A percentile compares a stretch with the other conserved stretches of the same genome.
These are phyloP conservation scores for Bipolaris cookei DNA, from an alignment of 2,329 filamentous ascomycete genomes.

Conservation along the genomic window DNA sequence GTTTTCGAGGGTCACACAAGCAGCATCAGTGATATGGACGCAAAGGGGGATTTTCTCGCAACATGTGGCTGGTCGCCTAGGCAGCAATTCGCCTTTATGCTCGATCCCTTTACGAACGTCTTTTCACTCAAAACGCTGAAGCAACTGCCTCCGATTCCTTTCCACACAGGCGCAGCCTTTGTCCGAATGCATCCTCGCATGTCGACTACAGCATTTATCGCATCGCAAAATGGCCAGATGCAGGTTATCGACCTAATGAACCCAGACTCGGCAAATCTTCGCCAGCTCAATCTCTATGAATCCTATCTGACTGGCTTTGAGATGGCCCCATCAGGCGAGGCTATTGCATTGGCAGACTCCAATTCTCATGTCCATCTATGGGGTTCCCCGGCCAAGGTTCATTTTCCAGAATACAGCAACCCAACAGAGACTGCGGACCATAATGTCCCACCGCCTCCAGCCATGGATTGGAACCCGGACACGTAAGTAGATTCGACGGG, in stretches of 20 bases:
- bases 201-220: conserved; percentile 91
- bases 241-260: conserved; percentile 97
- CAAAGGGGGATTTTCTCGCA: conserved; percentile 90
- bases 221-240: conserved; percentile 89
- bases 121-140: conserved; percentile 92
- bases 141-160: conserved; percentile 88
- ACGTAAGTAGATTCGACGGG: conserved; percentile 58
- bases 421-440: conserved; percentile 75
- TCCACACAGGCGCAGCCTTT: conserved; percentile 88
- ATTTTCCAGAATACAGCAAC: conserved; percentile 81
- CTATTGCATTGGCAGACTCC: conserved; percentile 78
- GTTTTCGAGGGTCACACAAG: conserved; percentile 90
- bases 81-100: conserved; percentile 78
- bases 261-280: conserved; percentile 82
- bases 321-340: conserved; percentile 86
- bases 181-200: conserved; percentile 96
- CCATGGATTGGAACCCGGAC: conserved; percentile 74
- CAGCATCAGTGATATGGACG: conserved; percentile 95
- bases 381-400: conserved; percentile 84
- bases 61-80: conserved; percentile 92
- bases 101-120: conserved; percentile 92
- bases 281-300: conserved; percentile 77
- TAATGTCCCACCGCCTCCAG: conserved; percentile 62
- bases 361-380: conserved; percentile 83
- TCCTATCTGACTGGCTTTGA: conserved; percentile 80